Base-by-base conservation (phyloP, 768 basidiomycete genomes). In the Dentipellis fragilis region DNA sequence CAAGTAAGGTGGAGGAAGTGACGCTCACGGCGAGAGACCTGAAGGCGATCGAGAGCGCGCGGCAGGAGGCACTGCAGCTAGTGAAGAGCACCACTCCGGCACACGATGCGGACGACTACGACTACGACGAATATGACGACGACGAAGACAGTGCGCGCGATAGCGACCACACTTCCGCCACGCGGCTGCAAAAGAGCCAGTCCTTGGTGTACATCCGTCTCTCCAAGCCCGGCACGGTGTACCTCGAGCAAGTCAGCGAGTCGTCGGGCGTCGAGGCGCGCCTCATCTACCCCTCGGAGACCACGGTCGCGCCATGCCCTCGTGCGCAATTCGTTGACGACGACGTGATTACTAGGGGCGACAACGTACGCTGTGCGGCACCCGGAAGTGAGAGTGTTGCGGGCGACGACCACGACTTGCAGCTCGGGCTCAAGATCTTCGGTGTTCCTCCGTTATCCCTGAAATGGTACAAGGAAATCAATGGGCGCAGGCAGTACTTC, bases 261-360 rank as follows among this genome's bases (percentile, higher is more conserved):
- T 68, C 75, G 11, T 80, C 82, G 1, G 79, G 81, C 42, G 80
- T 82, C 45, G 84, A 86, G 45, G 89, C 92, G 38, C 83, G 89
- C 23, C 71, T 94, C n/a, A 69, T 78, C 54, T 75, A 77, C 54
- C 73, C 83, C 46, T 75, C 76, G 12, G 80, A 86, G 57, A 77
- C 91, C 35, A 77, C 80, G 0, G 73, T 95, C 46, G 89, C 85
- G 11, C 88, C 92, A 17, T 96, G 93, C 65, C 93, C 93, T 6
- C 75, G 72, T 4, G 90, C 84, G 4, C 78, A 79, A 61, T 93
- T 93, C 64, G 62, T 72, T 0, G 72, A 72, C 21, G 66, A 69
- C 16, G 69, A 77, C 23, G 69, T 76, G 51, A 71, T 77, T 55
- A 64, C 69, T 51, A 56, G 39, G 63, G 65, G 61, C 56, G 68